Conservation (phyloP, 371 early-diverging fungal species). For the Rozella allomycis region DNA sequence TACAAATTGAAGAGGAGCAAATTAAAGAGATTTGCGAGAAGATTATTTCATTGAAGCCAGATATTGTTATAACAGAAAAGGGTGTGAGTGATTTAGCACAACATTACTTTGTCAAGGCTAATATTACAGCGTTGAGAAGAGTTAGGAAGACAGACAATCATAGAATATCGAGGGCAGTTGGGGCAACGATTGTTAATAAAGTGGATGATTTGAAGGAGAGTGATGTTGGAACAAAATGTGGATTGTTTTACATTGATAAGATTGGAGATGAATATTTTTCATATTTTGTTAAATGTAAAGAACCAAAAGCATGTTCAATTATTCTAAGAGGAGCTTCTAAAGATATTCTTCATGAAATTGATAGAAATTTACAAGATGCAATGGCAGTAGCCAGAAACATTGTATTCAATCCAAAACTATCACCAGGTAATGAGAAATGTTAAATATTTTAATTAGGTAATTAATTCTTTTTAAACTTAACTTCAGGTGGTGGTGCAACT, state of each 20-base stretch:
- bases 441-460: no score
- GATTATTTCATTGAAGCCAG: constrained; percentile 90
- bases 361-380: constrained; percentile 98
- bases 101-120: constrained; percentile 88
- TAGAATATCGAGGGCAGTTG: constrained; percentile 93
- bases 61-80: constrained; percentile 98
- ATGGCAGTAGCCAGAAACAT: constrained; percentile 97
- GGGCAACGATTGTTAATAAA: constrained; percentile 91
- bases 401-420: constrained; percentile 70
- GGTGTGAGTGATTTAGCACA: constrained; percentile 95
- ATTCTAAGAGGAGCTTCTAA: constrained; percentile 94
- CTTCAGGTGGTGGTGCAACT: constrained; percentile 99
- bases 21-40: constrained; percentile 87
- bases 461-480: no score
- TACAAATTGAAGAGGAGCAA: constrained; percentile 99
- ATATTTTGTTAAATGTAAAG: constrained; percentile 77
- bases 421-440: no score
- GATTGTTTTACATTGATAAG: constrained; percentile 87
- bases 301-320: constrained; percentile 97
- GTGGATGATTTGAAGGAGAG: constrained; percentile 87
- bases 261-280: constrained; percentile 98
- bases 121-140: constrained; percentile 96
- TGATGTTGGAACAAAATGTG: constrained; percentile 88
- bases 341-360: constrained; percentile 96
- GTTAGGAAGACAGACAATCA: constrained; percentile 97